Base-by-base conservation (phyloP, 2,329 filamentous ascomycete species). In the Ambrosiella beaveri region DNA sequence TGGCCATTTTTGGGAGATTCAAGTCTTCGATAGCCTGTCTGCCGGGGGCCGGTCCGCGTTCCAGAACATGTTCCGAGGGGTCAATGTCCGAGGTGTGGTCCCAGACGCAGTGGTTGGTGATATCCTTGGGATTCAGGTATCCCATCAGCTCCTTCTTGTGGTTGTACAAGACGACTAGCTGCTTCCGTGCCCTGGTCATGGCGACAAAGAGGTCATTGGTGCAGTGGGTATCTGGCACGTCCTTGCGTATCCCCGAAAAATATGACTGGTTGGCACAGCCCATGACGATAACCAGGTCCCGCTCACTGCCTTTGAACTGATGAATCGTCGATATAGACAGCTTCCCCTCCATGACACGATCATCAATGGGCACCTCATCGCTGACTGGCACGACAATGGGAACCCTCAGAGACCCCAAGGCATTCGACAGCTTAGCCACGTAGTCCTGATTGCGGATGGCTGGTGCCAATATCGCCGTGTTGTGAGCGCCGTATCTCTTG, bases 291-390 rank as follows among this genome's bases (percentile, higher is more conserved):
- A 68, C 49, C 1, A 69, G 56, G 38, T 66, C 59, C 12, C 66
- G 65, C 60, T 69, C 66, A 50, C 62, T 65, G 3, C 67, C 67
- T 47, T 69, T 69, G 59, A 69, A 69, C 44, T 68, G 65, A 39
- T 69, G 66, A 45, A 67, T 67, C 0, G 65, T 67, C 13, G 66
- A 66, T 9, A 67, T 58, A 8, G 64, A 65, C 19, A 68, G 11
- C 56, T 69, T 69, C 9, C 65, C 64, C 3, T 61, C 15, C 3
- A 64, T 65, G 4, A 66, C 64, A 1, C 35, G 56, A 17, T 68
- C 62, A 27, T 68, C 56, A 1, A 67, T 53, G 17, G 62, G 56
- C 6, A 56, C 55, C 1, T 68, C 66, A 1, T 67, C 65, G 8
- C 62, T 63, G 1, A 57, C 59, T 1, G 64, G 61, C 2, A 65